Evolutionary conservation across 2,329 filamentous ascomycete species (phyloP).

Genomic region (Colletotrichum tabaci): DNA sequence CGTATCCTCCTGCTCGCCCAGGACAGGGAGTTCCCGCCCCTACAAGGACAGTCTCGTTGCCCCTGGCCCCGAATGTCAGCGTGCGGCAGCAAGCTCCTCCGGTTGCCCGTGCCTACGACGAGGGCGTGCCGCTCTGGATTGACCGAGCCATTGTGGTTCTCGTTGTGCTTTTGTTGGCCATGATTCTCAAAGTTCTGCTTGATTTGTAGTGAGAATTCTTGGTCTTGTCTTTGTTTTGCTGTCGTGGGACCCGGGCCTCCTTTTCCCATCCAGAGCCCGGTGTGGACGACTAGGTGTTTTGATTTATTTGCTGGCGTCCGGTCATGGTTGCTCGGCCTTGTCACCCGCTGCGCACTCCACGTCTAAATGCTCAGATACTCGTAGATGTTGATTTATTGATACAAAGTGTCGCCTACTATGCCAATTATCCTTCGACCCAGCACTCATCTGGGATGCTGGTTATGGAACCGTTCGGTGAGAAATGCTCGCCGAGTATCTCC

Average conservation of each 20-base stretch:
- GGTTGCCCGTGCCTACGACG: constrained; percentile 47
- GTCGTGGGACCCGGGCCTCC: not conserved
- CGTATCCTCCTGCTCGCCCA: constrained; percentile 41
- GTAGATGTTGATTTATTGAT: not conserved
- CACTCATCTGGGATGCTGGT: not conserved
- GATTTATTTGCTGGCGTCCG: constrained; percentile 12
- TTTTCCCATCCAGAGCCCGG: not conserved
- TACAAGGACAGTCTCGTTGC: constrained; percentile 49
- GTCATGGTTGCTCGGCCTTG: constrained; percentile 2
- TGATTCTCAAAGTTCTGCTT: constrained; percentile 73
- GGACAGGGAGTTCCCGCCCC: constrained; percentile 48
- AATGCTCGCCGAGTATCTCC: not conserved
- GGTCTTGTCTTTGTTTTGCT: not conserved
- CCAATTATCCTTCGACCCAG: not conserved
- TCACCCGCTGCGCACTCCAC: not conserved
- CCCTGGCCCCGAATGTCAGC: constrained; percentile 38
- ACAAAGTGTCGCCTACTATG: not conserved
- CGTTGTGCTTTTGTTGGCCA: constrained; percentile 77
- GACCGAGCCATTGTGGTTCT: constrained; percentile 85
- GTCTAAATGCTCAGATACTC: not conserved
- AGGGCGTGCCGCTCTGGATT: constrained; percentile 79
- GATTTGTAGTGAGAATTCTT: constrained; percentile 43
- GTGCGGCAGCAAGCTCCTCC: constrained; percentile 30
- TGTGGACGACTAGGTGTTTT: not conserved
- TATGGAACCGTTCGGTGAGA: not conserved